Evolutionary conservation across 228 moss, liverwort and hornwort genomes (phyloP).

Genomic region (Sphagnum fallax): DNA sequence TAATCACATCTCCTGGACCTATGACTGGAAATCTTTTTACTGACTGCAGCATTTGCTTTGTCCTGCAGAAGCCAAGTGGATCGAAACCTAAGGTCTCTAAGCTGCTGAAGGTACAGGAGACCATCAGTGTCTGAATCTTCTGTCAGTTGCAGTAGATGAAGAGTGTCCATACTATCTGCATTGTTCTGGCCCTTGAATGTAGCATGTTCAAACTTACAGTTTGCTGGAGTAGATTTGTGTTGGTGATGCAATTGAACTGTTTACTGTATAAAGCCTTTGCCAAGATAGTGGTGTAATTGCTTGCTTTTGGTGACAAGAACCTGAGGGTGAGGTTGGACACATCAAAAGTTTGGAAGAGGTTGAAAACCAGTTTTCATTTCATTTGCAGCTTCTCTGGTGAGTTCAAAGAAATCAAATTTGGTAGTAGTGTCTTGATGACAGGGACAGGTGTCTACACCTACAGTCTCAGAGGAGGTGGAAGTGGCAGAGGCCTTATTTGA

Average conservation of each 20-base stretch:
- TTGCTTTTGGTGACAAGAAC: too few species aligned
- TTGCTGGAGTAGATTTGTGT: background rate
- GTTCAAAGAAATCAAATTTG: background rate
- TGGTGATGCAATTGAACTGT: background rate
- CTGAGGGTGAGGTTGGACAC: too few species aligned
- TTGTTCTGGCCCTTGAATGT: background rate
- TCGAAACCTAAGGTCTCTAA: constrained; percentile 66
- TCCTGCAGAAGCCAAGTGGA: constrained; percentile 65
- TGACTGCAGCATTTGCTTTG: too few species aligned
- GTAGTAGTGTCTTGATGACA: background rate
- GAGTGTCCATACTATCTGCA: background rate
- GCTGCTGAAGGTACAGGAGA: constrained; percentile 46
- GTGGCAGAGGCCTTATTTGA: constrained; percentile 87
- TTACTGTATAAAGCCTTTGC: too few species aligned
- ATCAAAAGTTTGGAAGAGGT: too few species aligned
- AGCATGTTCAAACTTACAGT: background rate
- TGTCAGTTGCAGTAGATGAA: background rate
- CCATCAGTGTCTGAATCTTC: too few species aligned
- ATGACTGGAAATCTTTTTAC: too few species aligned
- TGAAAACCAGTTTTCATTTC: too few species aligned
- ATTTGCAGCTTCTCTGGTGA: background rate
- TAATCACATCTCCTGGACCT: too few species aligned
- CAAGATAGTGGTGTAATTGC: too few species aligned
- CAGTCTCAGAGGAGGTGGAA: constrained; percentile 79
- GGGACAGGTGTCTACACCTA: constrained; percentile 39